Evolutionary conservation across 2,329 filamentous ascomycete species (phyloP), one percentile per base, ranked within the genome.

Genomic region (Stromatinia cepivora): DNA sequence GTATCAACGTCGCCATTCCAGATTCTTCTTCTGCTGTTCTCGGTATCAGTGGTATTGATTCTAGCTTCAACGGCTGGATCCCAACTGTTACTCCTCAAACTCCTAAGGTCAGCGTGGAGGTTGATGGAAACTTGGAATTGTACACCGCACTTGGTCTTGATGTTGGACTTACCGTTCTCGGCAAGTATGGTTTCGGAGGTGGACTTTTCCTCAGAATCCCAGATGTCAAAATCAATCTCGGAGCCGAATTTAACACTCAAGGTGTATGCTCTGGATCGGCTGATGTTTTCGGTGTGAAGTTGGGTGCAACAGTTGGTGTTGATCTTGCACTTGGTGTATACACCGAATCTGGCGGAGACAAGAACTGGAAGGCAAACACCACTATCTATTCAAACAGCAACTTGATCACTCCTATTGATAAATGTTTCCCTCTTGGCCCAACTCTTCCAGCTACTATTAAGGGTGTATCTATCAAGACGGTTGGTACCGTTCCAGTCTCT

Each of bases 11-110:
- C 22, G 45, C 36, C 22, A 61, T 70, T 45, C 62, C 62, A 11
- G 68, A 70, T 28, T 58, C 63, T n/a, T 66, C 68, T 11, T 67
- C 62, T 11, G 68, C 68, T 28, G 48, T 66, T 53, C 62, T 67
- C 11, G 68, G 64, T 61, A 61, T 70, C 3, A 39, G 1, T 7
- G 57, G 57, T 64, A 28, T 54, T 17, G 48, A 64, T 46, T 68
- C 66, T 52, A 63, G 46, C 57, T 68, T n/a, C 15, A 45, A 28
- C 0, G 66, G 66, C 11, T 68, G 66, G 66, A 22, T 68, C n/a
- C 66, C 66, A 48, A 63, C 57, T 4, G 22, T 62, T 28, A 68
- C 66, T 36, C 66, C 57, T 54, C 48, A 54, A 64, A 53, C 48
- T 17, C 66, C 66, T 0, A 68, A 68, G 36, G 66, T 68, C 6